phyloP scores from a whole-genome alignment of 352 stramenopile species.

The Pythium phragmiticola region DNA sequence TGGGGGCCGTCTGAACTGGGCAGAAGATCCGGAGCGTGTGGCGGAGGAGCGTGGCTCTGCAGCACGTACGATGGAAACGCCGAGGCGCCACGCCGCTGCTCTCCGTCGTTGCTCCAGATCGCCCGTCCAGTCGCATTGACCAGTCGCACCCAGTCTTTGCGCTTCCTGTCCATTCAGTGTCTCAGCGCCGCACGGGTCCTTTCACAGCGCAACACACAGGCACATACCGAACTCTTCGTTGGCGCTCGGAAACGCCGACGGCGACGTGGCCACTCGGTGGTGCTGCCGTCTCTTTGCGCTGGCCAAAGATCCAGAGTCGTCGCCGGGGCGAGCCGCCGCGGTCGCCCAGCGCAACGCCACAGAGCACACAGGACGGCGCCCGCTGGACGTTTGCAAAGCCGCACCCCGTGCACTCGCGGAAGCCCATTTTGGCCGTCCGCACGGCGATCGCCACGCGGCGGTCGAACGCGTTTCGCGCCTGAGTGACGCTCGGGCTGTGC shows the following conservation, averaged over 20 bases:
- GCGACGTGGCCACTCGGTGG: not conserved
- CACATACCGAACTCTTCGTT: not conserved
- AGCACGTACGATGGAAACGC: conserved; percentile 9
- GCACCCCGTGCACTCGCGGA: conserved; percentile 12
- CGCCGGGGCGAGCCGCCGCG: not conserved
- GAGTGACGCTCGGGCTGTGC: conserved; percentile 23
- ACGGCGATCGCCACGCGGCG: conserved; percentile 23
- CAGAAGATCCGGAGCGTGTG: not conserved
- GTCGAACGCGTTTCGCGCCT: conserved; percentile 23
- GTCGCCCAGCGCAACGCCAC: conserved; percentile 2
- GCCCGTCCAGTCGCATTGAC: conserved; percentile 22
- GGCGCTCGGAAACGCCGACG: not conserved
- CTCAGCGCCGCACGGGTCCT: not conserved
- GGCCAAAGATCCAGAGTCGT: not conserved
- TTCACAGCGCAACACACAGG: not conserved
- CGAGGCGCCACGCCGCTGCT: conserved; percentile 4
- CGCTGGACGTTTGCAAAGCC: conserved; percentile 19
- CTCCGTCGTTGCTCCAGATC: conserved; percentile 17
- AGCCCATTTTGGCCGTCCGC: conserved; percentile 16
- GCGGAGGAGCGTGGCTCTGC: not conserved
- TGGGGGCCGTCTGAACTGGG: not conserved
- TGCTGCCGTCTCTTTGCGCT: not conserved
- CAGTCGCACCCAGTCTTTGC: conserved; percentile 19
- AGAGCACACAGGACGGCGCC: conserved; percentile 17
- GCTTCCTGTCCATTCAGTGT: conserved; percentile 12